Conservation (phyloP, 1,139 yeast species). For the Yamadazyma triangularis region DNA sequence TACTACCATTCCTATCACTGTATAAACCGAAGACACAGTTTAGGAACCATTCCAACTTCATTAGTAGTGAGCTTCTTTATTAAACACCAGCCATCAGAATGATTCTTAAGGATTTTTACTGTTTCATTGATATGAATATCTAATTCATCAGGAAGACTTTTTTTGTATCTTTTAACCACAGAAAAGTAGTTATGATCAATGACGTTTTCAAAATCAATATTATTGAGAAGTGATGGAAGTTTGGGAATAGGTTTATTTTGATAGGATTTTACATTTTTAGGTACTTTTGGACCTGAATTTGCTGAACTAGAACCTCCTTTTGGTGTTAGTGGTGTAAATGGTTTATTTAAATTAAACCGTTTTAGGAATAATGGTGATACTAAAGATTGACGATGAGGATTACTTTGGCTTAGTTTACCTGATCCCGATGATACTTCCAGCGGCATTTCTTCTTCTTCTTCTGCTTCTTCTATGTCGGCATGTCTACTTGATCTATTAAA, state of each 20-base stretch:
- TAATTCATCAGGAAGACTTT: slow-evolving; percentile 31
- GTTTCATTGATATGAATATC: slow-evolving; percentile 28
- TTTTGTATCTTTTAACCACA: slow-evolving; percentile 25
- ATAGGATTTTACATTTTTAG: neutral
- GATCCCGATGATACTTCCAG: neutral
- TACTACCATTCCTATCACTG: too few relatives aligned
- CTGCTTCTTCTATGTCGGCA: slow-evolving; percentile 6
- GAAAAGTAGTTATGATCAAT: slow-evolving; percentile 12
- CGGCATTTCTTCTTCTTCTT: neutral
- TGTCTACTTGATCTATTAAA: slow-evolving; percentile 8
- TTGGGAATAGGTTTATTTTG: neutral
- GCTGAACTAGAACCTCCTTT: neutral
- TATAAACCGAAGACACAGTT: slow-evolving; percentile 19
- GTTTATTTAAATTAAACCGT: slow-evolving; percentile 25
- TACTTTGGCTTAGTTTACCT: too few relatives aligned
- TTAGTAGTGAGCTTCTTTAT: slow-evolving; percentile 13
- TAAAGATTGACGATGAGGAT: neutral
- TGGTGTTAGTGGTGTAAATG: slow-evolving; percentile 10
- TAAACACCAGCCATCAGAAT: slow-evolving; percentile 40
- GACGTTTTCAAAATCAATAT: slow-evolving; percentile 10
- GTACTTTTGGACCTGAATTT: neutral
- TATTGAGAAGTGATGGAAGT: slow-evolving; percentile 17
- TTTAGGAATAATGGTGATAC: slow-evolving; percentile 33
- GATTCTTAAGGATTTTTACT: slow-evolving; percentile 22
- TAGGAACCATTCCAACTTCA: slow-evolving; percentile 32